Base-by-base conservation (phyloP, 441 rosid genomes). In the Rhodomyrtus psidioides region DNA sequence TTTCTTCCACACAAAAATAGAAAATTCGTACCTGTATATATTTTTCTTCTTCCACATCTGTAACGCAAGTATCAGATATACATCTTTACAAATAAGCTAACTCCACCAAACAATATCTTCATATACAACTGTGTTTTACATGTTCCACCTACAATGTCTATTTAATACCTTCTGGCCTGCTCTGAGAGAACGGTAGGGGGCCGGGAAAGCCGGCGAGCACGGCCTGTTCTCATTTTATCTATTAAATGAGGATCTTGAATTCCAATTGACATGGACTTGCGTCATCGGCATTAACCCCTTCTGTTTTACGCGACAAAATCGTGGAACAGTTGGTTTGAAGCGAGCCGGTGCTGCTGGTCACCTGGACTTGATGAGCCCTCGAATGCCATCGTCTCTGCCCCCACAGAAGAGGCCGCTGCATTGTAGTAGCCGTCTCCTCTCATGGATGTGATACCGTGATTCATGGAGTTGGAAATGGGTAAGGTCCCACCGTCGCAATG, bases 221-320 rank as follows among this genome's bases (percentile, higher is more conserved):
- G 15, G 49, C 79, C 79, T 34, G 14, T 39, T 3, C 26, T 70
- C 79, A 23, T 39, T 39, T 39, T 70, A 70, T 70, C 79, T 70
- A 70, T 70, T 21, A 39, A 70, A 70, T 39, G 79, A 70, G 49
- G 49, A 70, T 70, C 49, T 21, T 21, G 16, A 3, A 34, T 70
- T 70, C 49, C 49, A 9, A 9, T 70, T 7, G 0, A 70, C 1
- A n/a, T 34, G 16, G n/a, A 70, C n/a, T n/a, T 1, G 49, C n/a
- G 4, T 70, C 91, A 87, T 59, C 79, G 57, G 82, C 82, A 53
- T 34, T 15, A 74, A 4, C 58, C 14, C 39, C 75, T 49, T 42
- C 57, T 28, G 15, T 83, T 90, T 94, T 92, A 94, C 53, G 95
- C 92, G 24, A 96, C 98, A 88, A 94, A 95, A 93, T 95, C 97